phyloP scores from a whole-genome alignment of 2,329 filamentous ascomycete genomes.

The Colletotrichum graminicola region DNA sequence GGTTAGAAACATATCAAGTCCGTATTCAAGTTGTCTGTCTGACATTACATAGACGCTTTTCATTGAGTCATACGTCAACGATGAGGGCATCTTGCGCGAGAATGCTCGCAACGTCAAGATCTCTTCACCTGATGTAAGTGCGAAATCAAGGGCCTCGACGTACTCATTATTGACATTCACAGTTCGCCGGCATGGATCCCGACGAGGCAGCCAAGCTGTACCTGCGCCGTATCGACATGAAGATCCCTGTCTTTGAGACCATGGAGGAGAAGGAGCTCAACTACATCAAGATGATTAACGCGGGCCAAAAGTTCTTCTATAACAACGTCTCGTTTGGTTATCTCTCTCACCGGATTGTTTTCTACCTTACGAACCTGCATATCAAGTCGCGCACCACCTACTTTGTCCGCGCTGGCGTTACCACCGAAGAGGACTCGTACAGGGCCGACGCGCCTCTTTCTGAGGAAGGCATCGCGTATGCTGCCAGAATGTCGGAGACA shows the following conservation, averaged over 20 bases:
- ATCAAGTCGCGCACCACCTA: conserved; percentile 96
- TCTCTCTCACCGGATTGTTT: conserved; percentile 95
- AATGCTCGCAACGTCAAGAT: conserved; percentile 99
- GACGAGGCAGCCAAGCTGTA: conserved; percentile 95
- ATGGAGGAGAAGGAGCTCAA: conserved; percentile 96
- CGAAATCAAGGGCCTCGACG: background rate
- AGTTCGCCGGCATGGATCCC: conserved; percentile 92
- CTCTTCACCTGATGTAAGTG: conserved; percentile 87
- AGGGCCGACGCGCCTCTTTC: conserved; percentile 90
- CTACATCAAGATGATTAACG: conserved; percentile 99
- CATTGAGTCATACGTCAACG: conserved; percentile 95
- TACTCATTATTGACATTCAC: conserved; percentile 41
- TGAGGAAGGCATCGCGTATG: conserved; percentile 82
- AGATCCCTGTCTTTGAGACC: conserved; percentile 95
- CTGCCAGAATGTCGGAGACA: conserved; percentile 86
- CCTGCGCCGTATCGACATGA: conserved; percentile 86
- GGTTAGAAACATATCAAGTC: conserved; percentile 58
- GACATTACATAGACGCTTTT: conserved; percentile 80
- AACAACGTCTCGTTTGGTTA: conserved; percentile 99
- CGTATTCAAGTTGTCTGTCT: background rate
- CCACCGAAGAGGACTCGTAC: conserved; percentile 90
- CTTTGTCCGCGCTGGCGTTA: conserved; percentile 89
- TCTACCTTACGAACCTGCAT: conserved; percentile 97
- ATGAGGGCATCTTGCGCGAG: conserved; percentile 93
- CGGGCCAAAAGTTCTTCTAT: conserved; percentile 90